These are phyloP conservation scores for Penicillium sp. DNA, from an alignment of 2,329 filamentous ascomycete genomes.

Conservation along the genomic window DNA sequence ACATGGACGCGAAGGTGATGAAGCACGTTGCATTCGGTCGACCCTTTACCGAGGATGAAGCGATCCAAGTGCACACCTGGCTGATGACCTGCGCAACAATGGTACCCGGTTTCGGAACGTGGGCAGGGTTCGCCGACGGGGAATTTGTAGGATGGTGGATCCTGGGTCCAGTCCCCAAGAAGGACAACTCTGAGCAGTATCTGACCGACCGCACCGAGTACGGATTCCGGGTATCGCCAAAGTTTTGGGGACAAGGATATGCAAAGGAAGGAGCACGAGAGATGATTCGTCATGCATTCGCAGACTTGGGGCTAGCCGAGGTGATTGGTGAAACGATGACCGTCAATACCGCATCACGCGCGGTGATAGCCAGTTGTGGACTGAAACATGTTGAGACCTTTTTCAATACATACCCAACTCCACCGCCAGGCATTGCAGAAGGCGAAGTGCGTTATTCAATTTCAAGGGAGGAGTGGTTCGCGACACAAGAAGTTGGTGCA, in stretches of 20 bases:
- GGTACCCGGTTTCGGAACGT: not conserved
- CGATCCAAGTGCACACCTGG: conserved; percentile 4
- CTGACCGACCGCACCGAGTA: conserved; percentile 17
- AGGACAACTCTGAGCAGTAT: conserved; percentile 18
- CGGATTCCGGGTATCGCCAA: conserved; percentile 18
- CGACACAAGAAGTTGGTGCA: not conserved
- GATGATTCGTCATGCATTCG: conserved; percentile 18
- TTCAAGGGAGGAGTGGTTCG: not conserved
- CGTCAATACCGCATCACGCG: conserved; percentile 18
- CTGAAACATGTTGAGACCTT: conserved; percentile 21
- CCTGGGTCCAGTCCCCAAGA: not conserved
- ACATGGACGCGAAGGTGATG: conserved; percentile 23
- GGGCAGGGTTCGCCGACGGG: not conserved
- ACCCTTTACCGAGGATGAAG: conserved; percentile 17
- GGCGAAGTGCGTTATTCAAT: conserved; percentile 16
- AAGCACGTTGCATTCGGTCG: conserved; percentile 20
- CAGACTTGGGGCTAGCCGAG: conserved; percentile 20
- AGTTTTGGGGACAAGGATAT: conserved; percentile 22
- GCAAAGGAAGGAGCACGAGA: conserved; percentile 21
- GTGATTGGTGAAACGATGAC: conserved; percentile 26
- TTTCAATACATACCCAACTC: conserved; percentile 21
- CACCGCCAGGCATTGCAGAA: conserved; percentile 23
- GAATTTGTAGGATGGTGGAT: not conserved
- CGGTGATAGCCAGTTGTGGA: conserved; percentile 18
- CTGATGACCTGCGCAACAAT: not conserved